These are phyloP conservation scores for Mycogone perniciosa DNA, from an alignment of 2,329 filamentous ascomycete species.

Conservation along the genomic window DNA sequence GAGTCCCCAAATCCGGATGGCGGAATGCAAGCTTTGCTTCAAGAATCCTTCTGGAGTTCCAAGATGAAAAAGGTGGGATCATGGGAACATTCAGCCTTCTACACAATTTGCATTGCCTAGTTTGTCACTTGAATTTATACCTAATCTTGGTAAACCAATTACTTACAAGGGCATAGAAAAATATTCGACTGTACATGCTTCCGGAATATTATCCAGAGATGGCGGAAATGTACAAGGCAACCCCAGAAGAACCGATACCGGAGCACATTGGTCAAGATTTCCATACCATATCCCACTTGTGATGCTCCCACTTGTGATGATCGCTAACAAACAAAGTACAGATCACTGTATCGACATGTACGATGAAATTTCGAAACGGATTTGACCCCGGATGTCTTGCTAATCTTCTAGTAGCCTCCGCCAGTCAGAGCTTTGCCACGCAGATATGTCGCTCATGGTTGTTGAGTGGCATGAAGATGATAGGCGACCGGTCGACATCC, in stretches of 20 bases:
- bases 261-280: not conserved
- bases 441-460: not conserved
- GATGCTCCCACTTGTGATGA: too few species aligned
- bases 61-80: not conserved
- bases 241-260: not conserved
- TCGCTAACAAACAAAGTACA: too few species aligned
- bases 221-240: not conserved
- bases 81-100: not conserved
- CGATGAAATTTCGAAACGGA: too few species aligned
- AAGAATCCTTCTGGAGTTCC: not conserved
- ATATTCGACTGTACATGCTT: not conserved
- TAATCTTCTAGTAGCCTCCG: too few species aligned
- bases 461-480: not conserved
- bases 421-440: not conserved
- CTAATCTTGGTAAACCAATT: too few species aligned
- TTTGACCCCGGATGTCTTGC: too few species aligned
- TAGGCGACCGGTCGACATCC: not conserved
- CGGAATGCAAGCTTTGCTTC: not conserved
- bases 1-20: too few species aligned
- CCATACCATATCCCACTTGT: too few species aligned
- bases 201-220: not conserved
- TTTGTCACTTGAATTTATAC: too few species aligned
- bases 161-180: too few species aligned
- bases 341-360: too few species aligned
- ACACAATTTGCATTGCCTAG: not conserved